Evolutionary conservation across 148 eudicot species (phyloP).

Genomic region (Vaccinium vitisidaea): DNA sequence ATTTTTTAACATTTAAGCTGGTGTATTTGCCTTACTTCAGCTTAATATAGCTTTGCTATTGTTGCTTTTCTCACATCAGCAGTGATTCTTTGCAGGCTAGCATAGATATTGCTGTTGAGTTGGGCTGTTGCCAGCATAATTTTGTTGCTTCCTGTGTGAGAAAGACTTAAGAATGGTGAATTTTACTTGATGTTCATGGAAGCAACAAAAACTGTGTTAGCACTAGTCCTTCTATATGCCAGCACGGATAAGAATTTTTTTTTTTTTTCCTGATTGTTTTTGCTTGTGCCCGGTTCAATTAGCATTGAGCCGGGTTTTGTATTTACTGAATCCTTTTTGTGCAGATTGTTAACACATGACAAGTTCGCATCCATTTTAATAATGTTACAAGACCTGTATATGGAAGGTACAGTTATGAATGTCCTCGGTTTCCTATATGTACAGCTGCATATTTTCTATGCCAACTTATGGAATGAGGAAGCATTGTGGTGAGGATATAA

Average conservation of each 20-base stretch:
- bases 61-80: not conserved
- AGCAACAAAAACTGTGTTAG: slow-evolving; percentile 18
- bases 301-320: slow-evolving; percentile 44
- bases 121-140: slow-evolving; percentile 2
- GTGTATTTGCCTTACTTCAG: slow-evolving; percentile 10
- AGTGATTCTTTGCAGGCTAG: slow-evolving; percentile 5
- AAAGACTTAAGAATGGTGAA: not conserved
- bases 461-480: slow-evolving; percentile 26
- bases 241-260: not conserved
- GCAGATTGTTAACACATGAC: slow-evolving; percentile 67
- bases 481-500: slow-evolving; percentile 35
- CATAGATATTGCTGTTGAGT: not conserved
- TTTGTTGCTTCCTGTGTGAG: slow-evolving; percentile 10
- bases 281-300: slow-evolving; percentile 41
- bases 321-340: slow-evolving; percentile 73
- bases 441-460: slow-evolving; percentile 21
- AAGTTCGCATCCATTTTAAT: slow-evolving; percentile 37
- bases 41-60: not conserved
- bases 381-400: slow-evolving; percentile 37
- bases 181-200: not conserved
- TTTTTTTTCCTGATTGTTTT: not conserved
- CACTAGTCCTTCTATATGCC: slow-evolving; percentile 1
- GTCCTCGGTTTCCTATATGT: slow-evolving; percentile 17
- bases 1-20: slow-evolving; percentile 2
- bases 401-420: slow-evolving; percentile 44